Percentiles rank a stretch among this genome's conserved stretches.
These are phyloP conservation scores for Candida mattraensis DNA, from an alignment of 805 yeast genomes.

Conservation along the genomic window DNA sequence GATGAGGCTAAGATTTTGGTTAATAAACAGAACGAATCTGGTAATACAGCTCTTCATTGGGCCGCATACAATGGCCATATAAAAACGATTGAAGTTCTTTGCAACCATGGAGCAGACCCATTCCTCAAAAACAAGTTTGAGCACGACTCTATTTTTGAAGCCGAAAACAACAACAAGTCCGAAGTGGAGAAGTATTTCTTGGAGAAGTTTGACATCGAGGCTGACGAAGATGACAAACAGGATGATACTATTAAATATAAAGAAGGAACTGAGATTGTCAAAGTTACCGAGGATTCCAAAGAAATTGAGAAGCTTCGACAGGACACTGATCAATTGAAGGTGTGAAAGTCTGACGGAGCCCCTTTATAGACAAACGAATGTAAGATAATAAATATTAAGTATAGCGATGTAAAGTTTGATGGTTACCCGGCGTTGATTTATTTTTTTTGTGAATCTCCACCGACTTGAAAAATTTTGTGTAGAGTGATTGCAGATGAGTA, in stretches of 20 bases:
- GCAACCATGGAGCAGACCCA: slow-evolving; percentile 82
- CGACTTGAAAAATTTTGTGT: slow-evolving; percentile 16
- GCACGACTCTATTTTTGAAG: slow-evolving; percentile 87
- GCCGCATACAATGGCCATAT: slow-evolving; percentile 87
- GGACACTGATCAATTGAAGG: slow-evolving; percentile 26
- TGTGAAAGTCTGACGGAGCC: slow-evolving; percentile 1
- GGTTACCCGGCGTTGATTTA: slow-evolving; percentile 14
- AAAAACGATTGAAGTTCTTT: slow-evolving; percentile 62
- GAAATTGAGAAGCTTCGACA: slow-evolving; percentile 36
- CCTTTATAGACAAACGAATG: too few species aligned
- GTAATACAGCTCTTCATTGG: slow-evolving; percentile 97
- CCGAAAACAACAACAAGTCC: slow-evolving; percentile 74
- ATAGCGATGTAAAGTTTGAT: neutral
- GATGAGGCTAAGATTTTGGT: slow-evolving; percentile 47
- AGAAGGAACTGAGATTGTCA: slow-evolving; percentile 53
- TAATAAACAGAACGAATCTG: slow-evolving; percentile 66
- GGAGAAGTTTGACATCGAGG: slow-evolving; percentile 68
- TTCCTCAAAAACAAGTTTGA: slow-evolving; percentile 69
- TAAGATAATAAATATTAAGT: too few species aligned
- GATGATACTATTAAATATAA: slow-evolving; percentile 37
- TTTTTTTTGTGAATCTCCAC: too few species aligned
- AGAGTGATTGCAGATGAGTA: slow-evolving; percentile 4
- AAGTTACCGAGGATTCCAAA: slow-evolving; percentile 45
- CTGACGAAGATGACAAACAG: slow-evolving; percentile 42
- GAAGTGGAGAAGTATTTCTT: slow-evolving; percentile 79